A percentile compares a stretch with the other conserved stretches of the same genome.
Conservation (phyloP, 805 yeast genomes). For the Pichia cephalocereana region DNA sequence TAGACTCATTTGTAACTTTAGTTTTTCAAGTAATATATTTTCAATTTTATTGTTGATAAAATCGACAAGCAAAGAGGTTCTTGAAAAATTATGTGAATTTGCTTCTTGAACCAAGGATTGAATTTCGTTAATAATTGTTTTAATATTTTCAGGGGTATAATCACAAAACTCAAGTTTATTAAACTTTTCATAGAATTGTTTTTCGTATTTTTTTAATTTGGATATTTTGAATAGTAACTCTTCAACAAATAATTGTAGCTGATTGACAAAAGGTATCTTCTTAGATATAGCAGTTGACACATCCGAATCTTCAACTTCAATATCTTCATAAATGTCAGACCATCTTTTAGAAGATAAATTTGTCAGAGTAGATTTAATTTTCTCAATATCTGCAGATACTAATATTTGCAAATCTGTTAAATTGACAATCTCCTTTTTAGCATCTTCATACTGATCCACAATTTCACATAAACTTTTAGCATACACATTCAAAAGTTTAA, state of each 20-base stretch:
- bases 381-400: neutral
- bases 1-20: conserved; percentile 8
- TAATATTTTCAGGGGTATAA: conserved; percentile 17
- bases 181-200: neutral
- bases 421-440: neutral
- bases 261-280: neutral
- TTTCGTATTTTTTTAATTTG: neutral
- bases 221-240: neutral
- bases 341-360: conserved; percentile 27
- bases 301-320: conserved; percentile 33
- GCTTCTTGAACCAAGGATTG: conserved; percentile 30
- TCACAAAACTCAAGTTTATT: conserved; percentile 19
- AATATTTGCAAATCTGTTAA: neutral
- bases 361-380: neutral
- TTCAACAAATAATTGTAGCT: neutral
- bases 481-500: conserved; percentile 46
- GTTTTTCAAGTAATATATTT: conserved; percentile 23
- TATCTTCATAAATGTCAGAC: conserved; percentile 41
- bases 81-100: conserved; percentile 28
- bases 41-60: conserved; percentile 27
- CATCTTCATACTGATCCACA: conserved; percentile 21
- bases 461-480: conserved; percentile 48
- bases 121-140: conserved; percentile 15
- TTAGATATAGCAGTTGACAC: neutral
- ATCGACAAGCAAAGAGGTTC: conserved; percentile 25